These are phyloP conservation scores for Fistulifera pelliculosa DNA, from an alignment of 108 stramenopile genomes.

Conservation along the genomic window DNA sequence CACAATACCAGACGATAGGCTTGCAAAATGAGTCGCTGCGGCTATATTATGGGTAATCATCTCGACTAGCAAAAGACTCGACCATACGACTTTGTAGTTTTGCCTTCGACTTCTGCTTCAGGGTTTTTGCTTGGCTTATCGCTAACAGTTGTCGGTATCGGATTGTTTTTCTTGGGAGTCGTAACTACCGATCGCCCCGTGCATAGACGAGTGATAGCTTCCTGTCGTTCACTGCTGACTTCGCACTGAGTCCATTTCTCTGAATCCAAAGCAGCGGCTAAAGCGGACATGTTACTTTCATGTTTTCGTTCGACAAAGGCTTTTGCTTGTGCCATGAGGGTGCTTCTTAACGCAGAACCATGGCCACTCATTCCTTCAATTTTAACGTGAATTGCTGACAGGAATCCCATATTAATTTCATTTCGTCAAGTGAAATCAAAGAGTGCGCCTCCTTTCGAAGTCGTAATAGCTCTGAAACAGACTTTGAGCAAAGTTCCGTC, in stretches of 20 bases:
- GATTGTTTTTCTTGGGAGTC: neutral
- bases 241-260: slow-evolving; percentile 91
- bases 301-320: slow-evolving; percentile 88
- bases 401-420: slow-evolving; percentile 83
- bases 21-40: slow-evolving; percentile 80
- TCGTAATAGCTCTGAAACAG: slow-evolving; percentile 73
- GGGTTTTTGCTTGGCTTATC: slow-evolving; percentile 34
- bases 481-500: slow-evolving; percentile 69
- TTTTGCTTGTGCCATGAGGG: slow-evolving; percentile 84
- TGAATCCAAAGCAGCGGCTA: slow-evolving; percentile 84
- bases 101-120: slow-evolving; percentile 75
- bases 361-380: slow-evolving; percentile 62
- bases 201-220: slow-evolving; percentile 65
- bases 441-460: slow-evolving; percentile 81
- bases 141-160: neutral
- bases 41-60: slow-evolving; percentile 79
- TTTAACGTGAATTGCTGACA: slow-evolving; percentile 56
- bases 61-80: slow-evolving; percentile 86
- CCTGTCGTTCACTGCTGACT: slow-evolving; percentile 69
- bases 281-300: slow-evolving; percentile 80
- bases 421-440: slow-evolving; percentile 62
- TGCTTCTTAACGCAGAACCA: slow-evolving; percentile 81
- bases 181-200: slow-evolving; percentile 62
- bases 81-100: slow-evolving; percentile 89
- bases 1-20: slow-evolving; percentile 78